Evolutionary conservation across 768 basidiomycete genomes (phyloP), one percentile per base, ranked within the genome.

Genomic region (Lentinula sp.): DNA sequence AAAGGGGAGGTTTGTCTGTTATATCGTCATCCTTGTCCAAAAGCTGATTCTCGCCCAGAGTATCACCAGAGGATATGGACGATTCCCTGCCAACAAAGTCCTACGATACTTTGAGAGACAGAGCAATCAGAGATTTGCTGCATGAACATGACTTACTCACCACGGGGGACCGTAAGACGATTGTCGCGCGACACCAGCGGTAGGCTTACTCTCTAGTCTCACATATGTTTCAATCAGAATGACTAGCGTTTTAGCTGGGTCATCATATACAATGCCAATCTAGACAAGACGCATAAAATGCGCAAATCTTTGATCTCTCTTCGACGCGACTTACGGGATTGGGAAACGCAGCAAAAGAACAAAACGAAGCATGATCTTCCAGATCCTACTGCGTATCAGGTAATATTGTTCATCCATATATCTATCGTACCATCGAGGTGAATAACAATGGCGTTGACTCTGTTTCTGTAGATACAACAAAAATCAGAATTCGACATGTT

Each of bases 261-360:
- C 0, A 84, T 84, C 72, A 68, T 86, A 45, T 85, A 79, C 65
- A 91, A 91, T 62, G 83, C 87, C 33, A 91, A 90, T 68, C 75
- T 88, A 8, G 89, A 91, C 72, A 81, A 80, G 64, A 77, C 77
- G 18, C 55, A 64, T 1, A 53, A 65, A 16, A 73, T 79, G 49
- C 78, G 86, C 33, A 82, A 81, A 67, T 75, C 74, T 16, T 69
- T 76, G 59, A 62, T 68, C 0, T 79, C 81, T 39, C 76, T 90
- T 13, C 76, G 77, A 45, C 67, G 66, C 45, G 86, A 88, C 37
- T 67, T 90, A 67, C 80, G 75, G 64, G 73, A 71, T 65, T 86
- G 85, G 85, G 88, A 89, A 64, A 82, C 79, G 28, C 77, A 77
- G 35, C 74, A 71, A 60, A 64, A 77, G 59, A 75, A 71, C 59